Conservation (phyloP, 148 eudicot species). For the Vaccinium macrocarpon region DNA sequence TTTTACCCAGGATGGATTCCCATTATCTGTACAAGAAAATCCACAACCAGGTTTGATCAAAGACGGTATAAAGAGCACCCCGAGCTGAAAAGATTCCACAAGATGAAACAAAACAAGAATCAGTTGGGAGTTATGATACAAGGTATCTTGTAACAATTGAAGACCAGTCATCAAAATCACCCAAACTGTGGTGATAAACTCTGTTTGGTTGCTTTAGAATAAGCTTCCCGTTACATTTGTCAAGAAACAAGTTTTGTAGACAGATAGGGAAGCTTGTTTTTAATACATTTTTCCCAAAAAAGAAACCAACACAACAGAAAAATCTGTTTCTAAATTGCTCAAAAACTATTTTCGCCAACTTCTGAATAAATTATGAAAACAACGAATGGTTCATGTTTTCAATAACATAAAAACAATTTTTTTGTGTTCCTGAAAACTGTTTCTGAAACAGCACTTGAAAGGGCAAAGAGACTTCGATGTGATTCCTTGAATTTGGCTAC, state of each 20-base stretch:
- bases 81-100: conserved; percentile 50
- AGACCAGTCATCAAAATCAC: background rate
- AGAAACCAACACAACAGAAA: background rate
- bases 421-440: background rate
- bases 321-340: background rate
- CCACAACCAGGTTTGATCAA: conserved; percentile 32
- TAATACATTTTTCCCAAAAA: background rate
- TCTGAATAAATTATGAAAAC: no score
- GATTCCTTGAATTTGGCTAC: background rate
- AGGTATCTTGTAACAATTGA: background rate
- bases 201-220: background rate
- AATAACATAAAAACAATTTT: background rate
- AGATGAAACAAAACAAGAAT: background rate
- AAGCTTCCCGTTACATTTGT: background rate
- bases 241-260: background rate
- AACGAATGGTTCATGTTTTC: no score
- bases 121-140: background rate
- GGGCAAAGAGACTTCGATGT: background rate
- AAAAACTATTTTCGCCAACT: background rate
- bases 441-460: background rate
- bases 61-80: conserved; percentile 77
- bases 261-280: background rate
- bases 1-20: conserved; percentile 39
- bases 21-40: conserved; percentile 76
- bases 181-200: background rate